Base-by-base conservation (phyloP, 371 early-diverging fungal genomes). In the Rhizomucor pusillus region DNA sequence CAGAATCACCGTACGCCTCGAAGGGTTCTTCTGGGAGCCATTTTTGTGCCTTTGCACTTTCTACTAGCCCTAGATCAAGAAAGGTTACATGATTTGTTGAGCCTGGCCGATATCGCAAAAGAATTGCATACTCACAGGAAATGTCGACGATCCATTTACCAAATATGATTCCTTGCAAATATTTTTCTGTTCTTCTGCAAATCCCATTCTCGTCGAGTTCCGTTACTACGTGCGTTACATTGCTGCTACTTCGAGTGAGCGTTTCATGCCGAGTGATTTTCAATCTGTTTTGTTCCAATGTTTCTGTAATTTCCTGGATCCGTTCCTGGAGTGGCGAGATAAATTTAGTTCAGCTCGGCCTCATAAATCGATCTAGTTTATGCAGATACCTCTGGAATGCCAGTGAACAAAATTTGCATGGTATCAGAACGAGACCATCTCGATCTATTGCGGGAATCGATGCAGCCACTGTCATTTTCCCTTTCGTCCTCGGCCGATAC, bases 141-240 rank as follows among this genome's bases (percentile, higher is more conserved):
- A 43, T 51, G 18, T 66, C 57, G 0, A 76, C 66, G 16, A 76
- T 58, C 77, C 77, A 76, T 51, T 63, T 69, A 3, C 77, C 77
- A 19, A 43, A 46, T 9, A 76, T 25, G 2, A 73, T 50, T 4
- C 69, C 67, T 18, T 58, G 59, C 0, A 73, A 44, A 46, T 76
- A 76, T 43, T 76, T 76, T 10, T 69, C 52, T 12, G 77, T 73
- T 24, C 77, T 35, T 10, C 50, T 36, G 35, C 71, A 65, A 4
- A 69, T 25, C 2, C 59, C 29, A 0, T 63, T 33, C n/a, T 68
- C 67, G 24, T 76, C 56, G 14, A 62, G 53, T 11, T 61, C 60
- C 1, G 69, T 66, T 16, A 71, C 56, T 2, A 75, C 36, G 41
- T 75, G 75, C 0, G 69, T 69, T 9, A 71, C 59, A 6, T 57